phyloP scores from a whole-genome alignment of 345 rosid species.

The Populus davidiana region DNA sequence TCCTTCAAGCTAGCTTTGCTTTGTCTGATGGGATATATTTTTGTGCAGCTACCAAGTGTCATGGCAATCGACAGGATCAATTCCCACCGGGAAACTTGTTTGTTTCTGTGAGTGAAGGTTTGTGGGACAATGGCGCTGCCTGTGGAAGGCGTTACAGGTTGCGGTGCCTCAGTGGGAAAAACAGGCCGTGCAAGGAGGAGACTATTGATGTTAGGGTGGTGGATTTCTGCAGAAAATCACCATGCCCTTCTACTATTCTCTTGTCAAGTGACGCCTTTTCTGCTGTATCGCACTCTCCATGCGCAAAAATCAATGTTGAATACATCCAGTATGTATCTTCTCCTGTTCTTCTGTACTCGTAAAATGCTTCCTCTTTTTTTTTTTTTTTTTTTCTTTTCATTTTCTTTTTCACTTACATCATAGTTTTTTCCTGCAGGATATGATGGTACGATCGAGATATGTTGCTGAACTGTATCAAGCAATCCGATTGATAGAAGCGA shows the following conservation, averaged over 20 bases:
- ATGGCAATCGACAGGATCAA: not conserved
- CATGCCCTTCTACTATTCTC: slow-evolving; percentile 35
- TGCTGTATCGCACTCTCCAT: slow-evolving; percentile 10
- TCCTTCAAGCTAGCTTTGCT: not conserved
- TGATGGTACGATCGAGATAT: not conserved
- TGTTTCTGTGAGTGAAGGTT: slow-evolving; percentile 29
- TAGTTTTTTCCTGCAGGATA: not conserved
- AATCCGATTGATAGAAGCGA: not conserved
- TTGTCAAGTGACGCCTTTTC: slow-evolving; percentile 29
- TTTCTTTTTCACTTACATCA: not conserved
- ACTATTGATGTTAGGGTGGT: slow-evolving; percentile 37
- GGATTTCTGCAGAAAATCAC: slow-evolving; percentile 30
- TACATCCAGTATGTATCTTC: slow-evolving; percentile 24
- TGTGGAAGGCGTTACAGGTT: slow-evolving; percentile 30
- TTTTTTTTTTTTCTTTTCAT: not conserved
- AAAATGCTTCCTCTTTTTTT: too few species aligned
- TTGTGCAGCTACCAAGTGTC: slow-evolving; percentile 3
- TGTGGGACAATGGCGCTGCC: slow-evolving; percentile 43
- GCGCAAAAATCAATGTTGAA: slow-evolving; percentile 32
- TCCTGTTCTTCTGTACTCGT: not conserved
- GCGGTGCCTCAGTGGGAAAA: slow-evolving; percentile 33
- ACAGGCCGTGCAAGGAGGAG: slow-evolving; percentile 25
- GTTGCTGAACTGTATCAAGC: not conserved
- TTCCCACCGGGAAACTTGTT: not conserved
- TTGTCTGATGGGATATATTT: not conserved